These are phyloP conservation scores for Polychaeton citri DNA, from an alignment of 2,329 filamentous ascomycete species.

Conservation along the genomic window DNA sequence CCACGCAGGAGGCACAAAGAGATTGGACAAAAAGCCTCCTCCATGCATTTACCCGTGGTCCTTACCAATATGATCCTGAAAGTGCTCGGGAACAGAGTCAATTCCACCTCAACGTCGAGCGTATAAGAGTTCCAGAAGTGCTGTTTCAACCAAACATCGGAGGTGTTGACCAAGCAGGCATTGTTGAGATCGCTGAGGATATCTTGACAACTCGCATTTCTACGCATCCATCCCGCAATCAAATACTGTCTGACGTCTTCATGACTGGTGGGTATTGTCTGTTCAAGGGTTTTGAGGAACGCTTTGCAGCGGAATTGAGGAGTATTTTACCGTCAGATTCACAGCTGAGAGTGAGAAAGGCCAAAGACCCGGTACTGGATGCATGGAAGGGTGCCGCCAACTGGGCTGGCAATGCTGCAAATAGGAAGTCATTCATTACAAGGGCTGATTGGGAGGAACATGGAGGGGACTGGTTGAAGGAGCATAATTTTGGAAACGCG, in stretches of 20 bases:
- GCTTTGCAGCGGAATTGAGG: conserved; percentile 59
- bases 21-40: conserved; percentile 91
- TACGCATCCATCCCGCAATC: conserved; percentile 43
- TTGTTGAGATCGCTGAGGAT: conserved; percentile 82
- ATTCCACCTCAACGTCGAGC: conserved; percentile 90
- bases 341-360: conserved; percentile 56
- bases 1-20: conserved; percentile 79
- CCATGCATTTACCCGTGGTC: conserved; percentile 80
- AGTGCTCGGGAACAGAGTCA: conserved; percentile 73
- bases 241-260: conserved; percentile 76
- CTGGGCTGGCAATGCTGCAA: conserved; percentile 55
- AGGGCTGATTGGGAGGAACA: conserved; percentile 82
- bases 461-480: conserved; percentile 83
- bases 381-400: conserved; percentile 86
- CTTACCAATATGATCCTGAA: conserved; percentile 70
- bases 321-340: conserved; percentile 58
- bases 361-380: conserved; percentile 66
- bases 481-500: conserved; percentile 32
- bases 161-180: conserved; percentile 81
- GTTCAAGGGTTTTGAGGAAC: conserved; percentile 75
- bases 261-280: conserved; percentile 86
- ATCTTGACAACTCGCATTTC: conserved; percentile 71
- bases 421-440: conserved; percentile 53
- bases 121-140: conserved; percentile 85
- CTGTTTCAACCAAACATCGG: conserved; percentile 88